phyloP scores from a whole-genome alignment of 441 rosid species.

The Erodium texanum region DNA sequence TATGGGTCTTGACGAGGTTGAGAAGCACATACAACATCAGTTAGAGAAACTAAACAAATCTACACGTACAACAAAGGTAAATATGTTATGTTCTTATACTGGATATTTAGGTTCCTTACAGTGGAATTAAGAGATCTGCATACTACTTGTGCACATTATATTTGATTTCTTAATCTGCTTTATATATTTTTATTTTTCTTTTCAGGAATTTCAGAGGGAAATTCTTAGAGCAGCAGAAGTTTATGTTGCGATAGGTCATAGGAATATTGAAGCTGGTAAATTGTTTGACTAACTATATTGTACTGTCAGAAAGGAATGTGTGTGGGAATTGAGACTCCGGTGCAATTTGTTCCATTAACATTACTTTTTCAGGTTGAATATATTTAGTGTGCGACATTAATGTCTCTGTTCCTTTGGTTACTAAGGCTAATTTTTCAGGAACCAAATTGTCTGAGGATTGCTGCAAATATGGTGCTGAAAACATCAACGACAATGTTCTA shows the following conservation, averaged over 20 bases:
- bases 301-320: slow-evolving; percentile 8
- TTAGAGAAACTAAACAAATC: slow-evolving; percentile 72
- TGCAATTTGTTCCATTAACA: background rate
- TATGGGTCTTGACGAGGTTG: slow-evolving; percentile 77
- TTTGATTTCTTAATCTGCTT: slow-evolving; percentile 5
- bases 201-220: slow-evolving; percentile 83
- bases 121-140: no score
- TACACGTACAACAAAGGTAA: slow-evolving; percentile 75
- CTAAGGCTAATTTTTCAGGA: slow-evolving; percentile 31
- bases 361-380: no score
- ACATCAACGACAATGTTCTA: slow-evolving; percentile 58
- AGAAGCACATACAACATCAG: slow-evolving; percentile 88
- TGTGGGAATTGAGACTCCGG: background rate
- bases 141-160: slow-evolving; percentile 10
- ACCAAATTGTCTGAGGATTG: slow-evolving; percentile 81
- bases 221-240: slow-evolving; percentile 65
- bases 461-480: slow-evolving; percentile 76
- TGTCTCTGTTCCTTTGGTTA: slow-evolving; percentile 3
- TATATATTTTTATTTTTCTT: slow-evolving; percentile 7
- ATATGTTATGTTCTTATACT: background rate
- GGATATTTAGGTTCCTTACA: background rate
- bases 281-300: slow-evolving; percentile 9
- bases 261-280: slow-evolving; percentile 77
- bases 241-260: slow-evolving; percentile 59
- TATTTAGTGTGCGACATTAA: background rate